Percentiles rank a stretch among this genome's conserved stretches.
These are phyloP conservation scores for Phytomonas francai DNA, from an alignment of 208 protist genomes.

Conservation along the genomic window DNA sequence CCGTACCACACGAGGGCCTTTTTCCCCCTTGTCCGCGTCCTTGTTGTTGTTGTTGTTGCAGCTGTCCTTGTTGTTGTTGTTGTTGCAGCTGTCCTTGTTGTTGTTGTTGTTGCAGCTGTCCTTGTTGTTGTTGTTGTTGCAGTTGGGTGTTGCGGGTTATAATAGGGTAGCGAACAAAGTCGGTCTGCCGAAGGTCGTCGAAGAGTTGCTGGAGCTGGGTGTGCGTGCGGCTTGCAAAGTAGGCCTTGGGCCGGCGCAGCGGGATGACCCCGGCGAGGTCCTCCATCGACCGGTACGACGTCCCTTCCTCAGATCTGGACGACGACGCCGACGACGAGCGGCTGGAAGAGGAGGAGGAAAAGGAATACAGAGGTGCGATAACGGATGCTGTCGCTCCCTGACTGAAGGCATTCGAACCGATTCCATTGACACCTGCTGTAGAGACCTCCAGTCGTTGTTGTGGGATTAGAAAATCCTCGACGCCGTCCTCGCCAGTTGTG, in stretches of 20 bases:
- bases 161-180: constrained; percentile 49
- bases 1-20: neutral
- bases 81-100: neutral
- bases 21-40: neutral
- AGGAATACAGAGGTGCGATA: neutral
- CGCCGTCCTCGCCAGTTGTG: neutral
- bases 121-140: too few relatives aligned
- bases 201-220: constrained; percentile 93
- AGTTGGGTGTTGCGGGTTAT: neutral
- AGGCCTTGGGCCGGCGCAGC: constrained; percentile 79
- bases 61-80: neutral
- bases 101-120: neutral
- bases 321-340: constrained; percentile 14
- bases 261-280: constrained; percentile 20
- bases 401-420: constrained; percentile 2
- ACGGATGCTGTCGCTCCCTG: constrained; percentile 6
- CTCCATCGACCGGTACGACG: constrained; percentile 4
- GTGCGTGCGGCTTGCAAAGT: constrained; percentile 93
- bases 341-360: constrained; percentile 5
- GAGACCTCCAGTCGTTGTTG: constrained; percentile 12
- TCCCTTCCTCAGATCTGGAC: neutral
- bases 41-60: constrained; percentile 8
- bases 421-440: too few relatives aligned
- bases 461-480: constrained; percentile 10
- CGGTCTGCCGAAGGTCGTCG: constrained; percentile 81